These are phyloP conservation scores for Phylloporus rhodoxanthus DNA, from an alignment of 768 basidiomycete genomes.

Conservation along the genomic window DNA sequence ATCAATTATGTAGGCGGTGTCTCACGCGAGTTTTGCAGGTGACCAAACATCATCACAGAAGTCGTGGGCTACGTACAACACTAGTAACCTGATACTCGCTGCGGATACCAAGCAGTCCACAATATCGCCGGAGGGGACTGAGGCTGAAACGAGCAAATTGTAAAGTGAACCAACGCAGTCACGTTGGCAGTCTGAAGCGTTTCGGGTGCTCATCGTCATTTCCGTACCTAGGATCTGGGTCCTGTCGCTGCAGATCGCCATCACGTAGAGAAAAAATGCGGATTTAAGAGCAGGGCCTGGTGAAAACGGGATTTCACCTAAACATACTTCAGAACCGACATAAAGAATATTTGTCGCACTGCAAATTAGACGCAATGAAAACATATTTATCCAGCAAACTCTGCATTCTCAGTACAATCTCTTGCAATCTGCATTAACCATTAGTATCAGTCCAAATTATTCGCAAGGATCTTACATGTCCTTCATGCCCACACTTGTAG, in stretches of 20 bases:
- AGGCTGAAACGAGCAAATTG: not conserved
- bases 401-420: conserved; percentile 54
- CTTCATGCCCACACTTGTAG: conserved; percentile 84
- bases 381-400: conserved; percentile 42
- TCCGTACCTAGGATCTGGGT: conserved; percentile 4
- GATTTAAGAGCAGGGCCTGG: conserved; percentile 4
- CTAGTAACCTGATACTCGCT: no score
- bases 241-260: not conserved
- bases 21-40: not conserved
- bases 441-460: conserved; percentile 4
- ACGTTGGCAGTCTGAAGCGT: no score
- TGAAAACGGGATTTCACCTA: conserved; percentile 12
- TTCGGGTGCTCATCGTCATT: conserved; percentile 11
- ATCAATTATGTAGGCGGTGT: not conserved
- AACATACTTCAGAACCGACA: conserved; percentile 9
- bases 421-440: conserved; percentile 47
- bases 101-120: no score
- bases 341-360: conserved; percentile 9
- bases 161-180: not conserved
- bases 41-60: not conserved
- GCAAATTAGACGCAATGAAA: not conserved
- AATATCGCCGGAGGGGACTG: no score
- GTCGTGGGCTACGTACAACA: no score
- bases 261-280: not conserved
- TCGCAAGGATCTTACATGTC: conserved; percentile 56